These are phyloP conservation scores for Dioscorea cayenensis DNA, from an alignment of 116 monocot species.

Conservation along the genomic window DNA sequence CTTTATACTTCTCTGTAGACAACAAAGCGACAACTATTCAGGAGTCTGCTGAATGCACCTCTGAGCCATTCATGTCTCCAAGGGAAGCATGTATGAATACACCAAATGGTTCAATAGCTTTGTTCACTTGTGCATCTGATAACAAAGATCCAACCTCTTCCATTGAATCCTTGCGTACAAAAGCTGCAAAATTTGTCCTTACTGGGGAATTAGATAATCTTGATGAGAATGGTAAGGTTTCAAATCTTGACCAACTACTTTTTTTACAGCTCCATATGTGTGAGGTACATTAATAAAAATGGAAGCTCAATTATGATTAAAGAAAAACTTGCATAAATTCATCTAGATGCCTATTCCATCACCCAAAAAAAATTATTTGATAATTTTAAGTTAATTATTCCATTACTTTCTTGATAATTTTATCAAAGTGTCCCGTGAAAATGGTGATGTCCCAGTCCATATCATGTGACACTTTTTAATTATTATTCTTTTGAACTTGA, in stretches of 20 bases:
- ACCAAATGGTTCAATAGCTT: constrained; percentile 10
- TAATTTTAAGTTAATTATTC: background rate
- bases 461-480: too few species aligned
- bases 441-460: too few species aligned
- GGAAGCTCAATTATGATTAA: background rate
- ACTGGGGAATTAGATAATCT: constrained; percentile 21
- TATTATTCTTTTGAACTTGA: too few species aligned
- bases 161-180: background rate
- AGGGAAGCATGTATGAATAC: constrained; percentile 5
- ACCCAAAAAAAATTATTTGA: background rate
- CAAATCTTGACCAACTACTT: background rate
- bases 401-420: too few species aligned
- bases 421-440: too few species aligned
- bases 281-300: background rate
- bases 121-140: background rate
- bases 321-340: background rate
- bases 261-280: background rate
- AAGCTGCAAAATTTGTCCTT: constrained; percentile 17
- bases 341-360: background rate
- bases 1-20: constrained; percentile 16
- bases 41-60: constrained; percentile 12
- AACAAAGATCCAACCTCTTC: constrained; percentile 14
- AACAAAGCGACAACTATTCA: constrained; percentile 5
- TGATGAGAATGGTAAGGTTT: constrained; percentile 10
- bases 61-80: background rate